A percentile compares a stretch with the other conserved stretches of the same genome.
phyloP scores from a whole-genome alignment of 2,329 filamentous ascomycete genomes.

The Clarireedia hainanense region DNA sequence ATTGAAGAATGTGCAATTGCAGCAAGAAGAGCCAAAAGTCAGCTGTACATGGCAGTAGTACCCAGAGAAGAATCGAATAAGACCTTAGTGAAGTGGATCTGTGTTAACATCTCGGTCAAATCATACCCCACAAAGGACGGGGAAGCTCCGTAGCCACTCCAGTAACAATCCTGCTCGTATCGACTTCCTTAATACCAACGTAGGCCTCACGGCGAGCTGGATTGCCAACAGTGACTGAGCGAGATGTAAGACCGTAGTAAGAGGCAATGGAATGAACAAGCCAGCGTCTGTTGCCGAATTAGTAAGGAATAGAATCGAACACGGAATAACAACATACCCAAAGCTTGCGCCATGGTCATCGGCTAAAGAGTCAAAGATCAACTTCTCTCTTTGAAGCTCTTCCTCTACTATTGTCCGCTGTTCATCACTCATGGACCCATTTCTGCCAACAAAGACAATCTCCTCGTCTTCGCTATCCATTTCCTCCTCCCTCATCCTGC shows the following conservation, averaged over 20 bases:
- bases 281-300: conserved; percentile 59
- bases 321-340: conserved; percentile 43
- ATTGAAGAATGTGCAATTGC: background rate
- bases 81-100: background rate
- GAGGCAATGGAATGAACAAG: conserved; percentile 85
- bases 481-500: conserved; percentile 20
- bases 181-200: conserved; percentile 57
- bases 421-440: conserved; percentile 49
- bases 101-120: conserved; percentile 10
- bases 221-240: conserved; percentile 64
- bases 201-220: conserved; percentile 74
- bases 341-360: conserved; percentile 73
- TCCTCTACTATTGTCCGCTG: conserved; percentile 45
- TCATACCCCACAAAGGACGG: conserved; percentile 49
- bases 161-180: conserved; percentile 17
- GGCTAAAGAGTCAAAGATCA: conserved; percentile 75
- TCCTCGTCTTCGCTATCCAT: conserved; percentile 65
- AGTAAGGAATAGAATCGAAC: conserved; percentile 11
- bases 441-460: conserved; percentile 77
- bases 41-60: background rate
- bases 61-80: background rate
- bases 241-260: conserved; percentile 83
- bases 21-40: background rate
- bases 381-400: conserved; percentile 50
- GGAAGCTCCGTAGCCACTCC: conserved; percentile 38